These are phyloP conservation scores for Pontederia crassipes DNA, from an alignment of 176 grass and related monocot species.

Conservation along the genomic window DNA sequence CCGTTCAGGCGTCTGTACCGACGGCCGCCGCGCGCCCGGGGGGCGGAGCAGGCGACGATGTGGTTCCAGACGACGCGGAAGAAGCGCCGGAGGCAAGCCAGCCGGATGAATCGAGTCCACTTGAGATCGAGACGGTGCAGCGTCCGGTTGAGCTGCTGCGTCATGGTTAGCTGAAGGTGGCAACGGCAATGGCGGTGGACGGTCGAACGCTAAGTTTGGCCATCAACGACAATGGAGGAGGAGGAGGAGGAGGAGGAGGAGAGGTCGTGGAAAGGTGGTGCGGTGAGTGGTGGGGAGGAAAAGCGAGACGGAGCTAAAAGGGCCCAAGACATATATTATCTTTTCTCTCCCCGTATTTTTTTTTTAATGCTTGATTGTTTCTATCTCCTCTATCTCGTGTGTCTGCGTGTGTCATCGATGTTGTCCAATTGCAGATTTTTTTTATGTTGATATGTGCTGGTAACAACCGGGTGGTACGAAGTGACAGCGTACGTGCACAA, in stretches of 20 bases:
- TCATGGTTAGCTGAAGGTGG: not conserved
- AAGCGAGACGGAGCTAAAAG: too few species aligned
- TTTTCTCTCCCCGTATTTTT: not conserved
- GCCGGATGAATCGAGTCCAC: too few species aligned
- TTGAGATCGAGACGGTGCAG: not conserved
- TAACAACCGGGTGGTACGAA: too few species aligned
- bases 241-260: not conserved
- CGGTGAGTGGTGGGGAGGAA: too few species aligned
- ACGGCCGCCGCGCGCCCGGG: not conserved
- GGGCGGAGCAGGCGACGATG: slow-evolving; percentile 1
- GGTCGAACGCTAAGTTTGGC: not conserved
- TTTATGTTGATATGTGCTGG: too few species aligned
- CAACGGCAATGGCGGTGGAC: not conserved
- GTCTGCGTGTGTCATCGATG: too few species aligned
- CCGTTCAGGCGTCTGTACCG: not conserved
- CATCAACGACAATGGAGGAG: not conserved
- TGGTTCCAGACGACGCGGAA: not conserved
- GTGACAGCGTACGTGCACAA: too few species aligned
- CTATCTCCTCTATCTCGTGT: too few species aligned
- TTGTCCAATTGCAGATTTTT: too few species aligned
- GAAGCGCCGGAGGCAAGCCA: not conserved
- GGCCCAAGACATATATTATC: not conserved
- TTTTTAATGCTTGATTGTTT: not conserved
- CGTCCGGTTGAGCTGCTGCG: not conserved
- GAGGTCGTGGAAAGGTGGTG: too few species aligned